Conservation (phyloP, 352 stramenopile species). For the Phytophthora agathidicida region DNA sequence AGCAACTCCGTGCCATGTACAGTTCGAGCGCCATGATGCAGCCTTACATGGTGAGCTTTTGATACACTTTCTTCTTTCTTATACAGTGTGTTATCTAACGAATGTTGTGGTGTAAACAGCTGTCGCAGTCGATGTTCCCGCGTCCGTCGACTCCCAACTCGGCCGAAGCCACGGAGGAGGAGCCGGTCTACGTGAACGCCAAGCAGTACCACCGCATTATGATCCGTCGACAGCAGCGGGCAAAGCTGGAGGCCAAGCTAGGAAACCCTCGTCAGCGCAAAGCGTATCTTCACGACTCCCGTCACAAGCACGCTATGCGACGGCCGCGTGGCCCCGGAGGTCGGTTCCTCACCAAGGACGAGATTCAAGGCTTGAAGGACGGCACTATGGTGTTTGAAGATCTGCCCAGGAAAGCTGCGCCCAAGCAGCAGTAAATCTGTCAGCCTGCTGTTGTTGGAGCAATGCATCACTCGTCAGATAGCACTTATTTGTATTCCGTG, state of each 20-base stretch:
- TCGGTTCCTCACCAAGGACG: conserved; percentile 87
- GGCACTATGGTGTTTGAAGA: conserved; percentile 79
- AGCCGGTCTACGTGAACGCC: conserved; percentile 91
- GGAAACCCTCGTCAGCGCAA: conserved; percentile 81
- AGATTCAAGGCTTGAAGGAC: conserved; percentile 82
- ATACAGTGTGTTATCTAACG: neutral
- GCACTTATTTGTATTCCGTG: conserved; percentile 44
- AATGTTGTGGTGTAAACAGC: conserved; percentile 31
- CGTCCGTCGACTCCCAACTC: conserved; percentile 53
- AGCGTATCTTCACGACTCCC: conserved; percentile 87
- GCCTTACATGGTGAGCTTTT: conserved; percentile 71
- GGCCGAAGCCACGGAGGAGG: conserved; percentile 73
- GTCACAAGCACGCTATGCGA: conserved; percentile 89
- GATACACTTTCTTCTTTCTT: neutral
- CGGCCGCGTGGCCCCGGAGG: conserved; percentile 82
- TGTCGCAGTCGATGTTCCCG: conserved; percentile 73
- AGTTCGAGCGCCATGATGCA: conserved; percentile 85
- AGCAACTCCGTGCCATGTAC: conserved; percentile 86
- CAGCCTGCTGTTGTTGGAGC: conserved; percentile 1
- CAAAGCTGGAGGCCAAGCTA: conserved; percentile 88
- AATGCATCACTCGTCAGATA: conserved; percentile 10
- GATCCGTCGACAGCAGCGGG: conserved; percentile 85
- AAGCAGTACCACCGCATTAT: conserved; percentile 93
- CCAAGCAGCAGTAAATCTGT: conserved; percentile 35
- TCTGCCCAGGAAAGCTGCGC: conserved; percentile 52